Percentiles rank a stretch among this genome's conserved stretches.
These are phyloP conservation scores for Trifolium pratense DNA, from an alignment of 306 rosid species.

Conservation along the genomic window DNA sequence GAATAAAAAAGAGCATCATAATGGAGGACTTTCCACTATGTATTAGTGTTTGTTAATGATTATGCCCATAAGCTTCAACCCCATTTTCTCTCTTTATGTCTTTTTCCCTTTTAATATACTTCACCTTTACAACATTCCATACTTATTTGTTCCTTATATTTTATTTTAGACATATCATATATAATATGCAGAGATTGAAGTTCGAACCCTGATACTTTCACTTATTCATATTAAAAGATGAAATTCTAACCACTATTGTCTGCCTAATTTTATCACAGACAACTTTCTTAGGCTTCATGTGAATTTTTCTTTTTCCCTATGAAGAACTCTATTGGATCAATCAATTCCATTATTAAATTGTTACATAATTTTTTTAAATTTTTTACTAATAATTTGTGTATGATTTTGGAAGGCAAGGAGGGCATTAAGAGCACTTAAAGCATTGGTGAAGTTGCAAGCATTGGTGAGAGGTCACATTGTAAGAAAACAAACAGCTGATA, in stretches of 20 bases:
- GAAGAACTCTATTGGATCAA: not conserved
- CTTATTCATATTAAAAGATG: too few species aligned
- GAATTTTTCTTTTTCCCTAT: not conserved
- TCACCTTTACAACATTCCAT: conserved; percentile 38
- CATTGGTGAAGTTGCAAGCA: conserved; percentile 92
- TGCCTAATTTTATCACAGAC: too few species aligned
- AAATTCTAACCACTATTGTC: too few species aligned
- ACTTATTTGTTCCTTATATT: conserved; percentile 27
- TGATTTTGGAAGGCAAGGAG: conserved; percentile 77
- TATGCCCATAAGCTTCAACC: conserved; percentile 44
- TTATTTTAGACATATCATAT: too few species aligned
- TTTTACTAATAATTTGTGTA: conserved; percentile 12
- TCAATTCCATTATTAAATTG: not conserved
- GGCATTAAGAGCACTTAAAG: conserved; percentile 88
- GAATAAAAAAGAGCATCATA: conserved; percentile 26
- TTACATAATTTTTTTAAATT: not conserved
- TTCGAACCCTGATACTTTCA: too few species aligned
- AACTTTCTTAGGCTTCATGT: not conserved
- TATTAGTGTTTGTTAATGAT: conserved; percentile 49
- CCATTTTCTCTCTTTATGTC: conserved; percentile 14
- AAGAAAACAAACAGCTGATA: conserved; percentile 86
- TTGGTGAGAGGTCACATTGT: conserved; percentile 92
- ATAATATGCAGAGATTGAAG: too few species aligned
- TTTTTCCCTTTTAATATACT: conserved; percentile 36
- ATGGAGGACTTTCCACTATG: conserved; percentile 32